Base-by-base conservation (phyloP, 1,139 yeast genomes). In the Hanseniaspora uvarum region DNA sequence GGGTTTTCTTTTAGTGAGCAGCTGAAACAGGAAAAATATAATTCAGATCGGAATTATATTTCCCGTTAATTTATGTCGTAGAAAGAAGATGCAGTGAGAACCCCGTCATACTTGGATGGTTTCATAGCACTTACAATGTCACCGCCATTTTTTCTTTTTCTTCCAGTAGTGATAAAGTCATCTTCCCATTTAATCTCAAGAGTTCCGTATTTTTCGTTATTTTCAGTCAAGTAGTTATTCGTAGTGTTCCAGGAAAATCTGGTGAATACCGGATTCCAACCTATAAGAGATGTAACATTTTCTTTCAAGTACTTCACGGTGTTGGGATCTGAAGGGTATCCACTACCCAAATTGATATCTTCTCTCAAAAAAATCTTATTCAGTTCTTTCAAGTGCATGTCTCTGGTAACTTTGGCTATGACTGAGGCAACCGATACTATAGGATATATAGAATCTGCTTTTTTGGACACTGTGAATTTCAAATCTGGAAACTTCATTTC, bases 181-280 rank as follows among this genome's bases (percentile, higher is more conserved):
- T 78, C 83, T 53, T 75, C 79, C 86, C 87, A 82, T 40, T 74
- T 75, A 46, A 81, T 72, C 3, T 56, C 58, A 14, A 66, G 51
- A 28, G 63, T 60, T 3, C 33, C 33, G 12, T 63, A 65, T 0
- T 72, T 73, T 0, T 79, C 82, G 2, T 74, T 73, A 47, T 73
- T 69, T 46, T 75, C 77, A 19, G 75, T 76, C 47, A 92, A 68
- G 36, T 83, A 73, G 58, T 87, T 94, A 59, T 79, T 80, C 1
- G 96, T 81, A 0, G 98, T 92, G 62, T 86, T 94, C 98, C 99
- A 92, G 47, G 95, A 87, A 63, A 84, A 92, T 55, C 99, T 70
- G 3, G 86, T 81, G 47, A 87, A 72, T 4, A 80, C 76, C 51
- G 74, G 75, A 48, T 80, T 76, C 97, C 97, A 94, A 0, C 98